Base-by-base conservation (phyloP, 169 alveolate species). In the Ichthyophthirius multifiliis region DNA sequence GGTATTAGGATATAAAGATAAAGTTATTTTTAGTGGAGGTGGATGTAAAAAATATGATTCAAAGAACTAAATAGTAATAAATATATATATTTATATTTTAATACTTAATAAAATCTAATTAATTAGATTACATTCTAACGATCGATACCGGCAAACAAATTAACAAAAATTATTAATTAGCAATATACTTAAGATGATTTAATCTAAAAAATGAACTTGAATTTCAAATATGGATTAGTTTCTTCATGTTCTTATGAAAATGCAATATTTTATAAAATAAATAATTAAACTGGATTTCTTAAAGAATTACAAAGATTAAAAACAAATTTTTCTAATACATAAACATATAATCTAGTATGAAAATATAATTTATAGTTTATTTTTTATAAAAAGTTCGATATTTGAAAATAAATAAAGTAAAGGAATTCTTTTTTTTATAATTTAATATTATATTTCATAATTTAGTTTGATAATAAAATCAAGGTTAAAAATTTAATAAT, bases 1-100 rank as follows among this genome's bases (percentile, higher is more conserved):
- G 71, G 18, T 55, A 20, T 55, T 55, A 55, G 71, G 71, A 2
- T 55, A 55, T 27, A 55, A 55, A 27, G 71, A 55, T 55, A 55
- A 55, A 39, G 43, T 55, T 55, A 27, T 27, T 27, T 55, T 55
- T 27, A 39, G 43, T 55, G 71, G 71, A 4, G 71, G 71, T 55
- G 71, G 71, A 3, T 34, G 71, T 55, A 39, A 55, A 27, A 55
- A 55, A 55, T 34, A 27, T 27, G 71, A 39, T 23, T 7, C 31
- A 55, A 55, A 55, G 15, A 55, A 55, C 6, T 55, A 34, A 27
- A 18, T 55, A 27, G 71, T 55, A 55, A 6, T 1, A n/a, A n/a
- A n/a, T n/a, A n/a, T n/a, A n/a, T n/a, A n/a, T n/a, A n/a, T n/a
- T n/a, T n/a, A n/a, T n/a, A n/a, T n/a, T n/a, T n/a, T n/a, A n/a